Evolutionary conservation across 1,139 yeast genomes (phyloP), one percentile per base, ranked within the genome.

Genomic region (Diutina rugosa): DNA sequence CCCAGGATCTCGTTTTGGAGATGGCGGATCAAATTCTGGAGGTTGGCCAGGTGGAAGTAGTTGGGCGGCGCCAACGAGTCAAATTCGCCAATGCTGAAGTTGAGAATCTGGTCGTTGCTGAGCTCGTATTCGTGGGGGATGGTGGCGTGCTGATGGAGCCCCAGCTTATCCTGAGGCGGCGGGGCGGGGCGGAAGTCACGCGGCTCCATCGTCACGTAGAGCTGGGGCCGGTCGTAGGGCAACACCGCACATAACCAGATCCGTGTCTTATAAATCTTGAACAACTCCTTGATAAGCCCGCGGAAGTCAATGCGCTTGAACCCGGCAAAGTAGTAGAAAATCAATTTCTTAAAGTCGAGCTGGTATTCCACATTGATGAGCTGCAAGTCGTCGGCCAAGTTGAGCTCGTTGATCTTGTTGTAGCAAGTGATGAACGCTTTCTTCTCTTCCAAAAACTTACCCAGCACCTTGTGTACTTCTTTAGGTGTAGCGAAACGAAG

Each of bases 241-340:
- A 61, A 57, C 55, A 91, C 89, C 3, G 97, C 95, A 73, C 97
- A 91, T 77, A 91, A 80, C 99, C 99, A 95, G 64, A 93, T 93
- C 66, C 99, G 81, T 1, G 98, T 93, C 72, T 93, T 93, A 78
- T 90, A 93, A 59, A 90, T 87, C 65, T 93, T 85, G 75, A 93
- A 93, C 61, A 93, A 74, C 65, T 93, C 98, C 63, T 93, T 87
- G 58, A 93, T 95, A 65, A 95, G 79, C 54, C 88, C 95, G 64
- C 99, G 79, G 69, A 93, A 93, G 69, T 93, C 99, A 59, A 93
- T 87, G 63, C 99, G 78, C 65, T 85, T 85, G 62, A 82, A 82
- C 47, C 87, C 84, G 48, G 87, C 85, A 63, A 72, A 77, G 71
- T 93, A 93, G 68, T 90, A 93, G 67, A 93, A 91, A 3, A 96